Base-by-base conservation (phyloP, 2,329 filamentous ascomycete species). In the Periconia macrospinosa region DNA sequence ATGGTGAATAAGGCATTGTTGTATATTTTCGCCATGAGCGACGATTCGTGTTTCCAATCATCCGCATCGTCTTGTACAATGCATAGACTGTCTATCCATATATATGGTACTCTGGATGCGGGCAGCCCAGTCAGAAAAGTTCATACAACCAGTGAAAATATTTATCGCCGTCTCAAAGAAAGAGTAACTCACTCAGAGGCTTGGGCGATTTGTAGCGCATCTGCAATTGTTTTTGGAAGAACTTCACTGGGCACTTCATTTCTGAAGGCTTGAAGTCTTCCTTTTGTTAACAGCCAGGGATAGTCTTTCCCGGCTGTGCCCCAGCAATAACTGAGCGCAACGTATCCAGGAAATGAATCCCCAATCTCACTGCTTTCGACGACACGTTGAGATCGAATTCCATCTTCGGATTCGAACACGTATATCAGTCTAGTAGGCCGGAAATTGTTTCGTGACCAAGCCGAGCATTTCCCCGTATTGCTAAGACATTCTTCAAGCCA, bases 81-180 rank as follows among this genome's bases (percentile, higher is more conserved):
- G 30, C 54, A 59, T 10, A 54, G 30, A 10, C 43, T 40, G 44
- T 56, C 50, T n/a, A 59, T 44, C 53, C 54, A 46, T 14, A 46
- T 15, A 30, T 46, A 46, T 14, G 15, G 19, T n/a, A 46, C 10
- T 27, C 44, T 27, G 19, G n/a, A n/a, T 30, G 2, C 8, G 19
- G 15, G 44, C 6, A 30, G 9, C 15, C 8, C 23, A 27, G 23
- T 27, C 23, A 8, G 23, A 5, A 27, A 27, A 27, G 5, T 30
- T 27, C 23, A 27, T 3, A 27, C 23, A 27, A 27, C n/a, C 5
- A 27, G 23, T 27, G 23, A 8, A n/a, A n/a, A n/a, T n/a, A n/a
- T n/a, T n/a, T n/a, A n/a, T n/a, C n/a, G n/a, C n/a, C n/a, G n/a
- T n/a, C n/a, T n/a, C n/a, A n/a, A n/a, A n/a, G n/a, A 8, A 27